phyloP scores from a whole-genome alignment of 2,329 filamentous ascomycete species.

The Cladophialophora yegresii region DNA sequence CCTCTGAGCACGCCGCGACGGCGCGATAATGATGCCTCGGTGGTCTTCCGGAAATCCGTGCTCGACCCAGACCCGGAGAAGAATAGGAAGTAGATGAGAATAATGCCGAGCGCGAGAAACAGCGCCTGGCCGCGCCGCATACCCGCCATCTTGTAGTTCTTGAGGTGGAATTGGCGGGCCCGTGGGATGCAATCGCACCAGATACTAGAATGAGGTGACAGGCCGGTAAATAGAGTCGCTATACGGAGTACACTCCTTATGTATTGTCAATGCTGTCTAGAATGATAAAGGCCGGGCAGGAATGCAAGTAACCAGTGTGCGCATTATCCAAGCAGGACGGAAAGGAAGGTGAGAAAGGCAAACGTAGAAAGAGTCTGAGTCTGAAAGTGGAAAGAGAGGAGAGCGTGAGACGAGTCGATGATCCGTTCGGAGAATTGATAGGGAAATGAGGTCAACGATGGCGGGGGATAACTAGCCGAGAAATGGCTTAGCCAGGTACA shows the following conservation, averaged over 20 bases:
- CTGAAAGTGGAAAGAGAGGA: not conserved
- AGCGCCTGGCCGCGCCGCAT: conserved; percentile 30
- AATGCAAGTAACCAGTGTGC: not conserved
- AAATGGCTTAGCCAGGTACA: conserved; percentile 18
- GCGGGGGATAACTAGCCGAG: conserved; percentile 6
- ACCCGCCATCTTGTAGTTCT: conserved; percentile 15
- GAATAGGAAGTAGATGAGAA: conserved; percentile 35
- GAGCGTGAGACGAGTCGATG: conserved; percentile 1
- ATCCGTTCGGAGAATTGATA: conserved; percentile 18
- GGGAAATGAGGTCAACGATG: conserved; percentile 18
- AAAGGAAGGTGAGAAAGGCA: not conserved
- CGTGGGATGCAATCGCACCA: not conserved
- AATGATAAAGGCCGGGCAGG: not conserved
- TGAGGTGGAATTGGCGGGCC: not conserved
- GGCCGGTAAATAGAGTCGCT: not conserved
- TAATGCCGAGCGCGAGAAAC: conserved; percentile 22
- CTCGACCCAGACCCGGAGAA: conserved; percentile 28
- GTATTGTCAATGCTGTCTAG: not conserved
- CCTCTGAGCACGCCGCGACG: conserved; percentile 31
- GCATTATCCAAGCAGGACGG: not conserved
- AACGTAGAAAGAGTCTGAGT: not conserved
- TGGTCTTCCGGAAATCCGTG: conserved; percentile 33
- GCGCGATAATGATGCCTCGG: conserved; percentile 33
- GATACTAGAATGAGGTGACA: not conserved
- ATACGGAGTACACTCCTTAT: not conserved